Evolutionary conservation across 139 green algal species (phyloP), one percentile per base, ranked within the genome.

Genomic region (Asterochloris erici): DNA sequence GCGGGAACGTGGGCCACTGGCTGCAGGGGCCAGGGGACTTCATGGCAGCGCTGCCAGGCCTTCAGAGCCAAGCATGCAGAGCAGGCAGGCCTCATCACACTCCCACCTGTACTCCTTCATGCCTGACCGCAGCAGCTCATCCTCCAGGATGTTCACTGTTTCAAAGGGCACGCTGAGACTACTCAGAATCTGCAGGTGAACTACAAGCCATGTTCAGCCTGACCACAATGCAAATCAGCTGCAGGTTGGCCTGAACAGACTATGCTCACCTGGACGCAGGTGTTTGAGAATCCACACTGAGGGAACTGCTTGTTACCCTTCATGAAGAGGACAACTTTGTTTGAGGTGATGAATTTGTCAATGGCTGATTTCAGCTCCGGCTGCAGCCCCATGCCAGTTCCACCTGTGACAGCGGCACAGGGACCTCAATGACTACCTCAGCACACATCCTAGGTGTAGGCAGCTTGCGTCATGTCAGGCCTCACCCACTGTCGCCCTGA

Each of bases 251-350:
- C 12, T n/a, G 13, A 63, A 12, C 23, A 26, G 26, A 54, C 23
- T 19, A 11, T 11, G 0, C n/a, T 24, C 27, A 92, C 88, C 84
- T 97, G 94, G 19, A 98, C 94, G 14, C 95, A 94, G 1, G 92
- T 98, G 87, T 98, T 98, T 76, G 89, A 96, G 88, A 99, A 99
- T 71, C 97, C 97, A 81, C 97, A 99, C 91, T 96, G 90, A 38
- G 64, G 64, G 19, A 87, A 83, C 82, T 83, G 78, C 70, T 78
- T 73, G 14, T 66, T 87, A 24, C 79, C 82, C 66, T 85, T 87
- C 90, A 93, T 94, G 84, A 98, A 99, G 17, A 98, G 84, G 9
- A 98, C 90, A 24, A 97, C 82, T 79, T 95, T 96, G 92, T 97
- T 91, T 12, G 91, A 73, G 10, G 24, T 14, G 27, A 98, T 81